Evolutionary conservation across 225 moss, liverwort and hornwort genomes (phyloP).

Genomic region (Bryoerythrophyllum caledonicum): DNA sequence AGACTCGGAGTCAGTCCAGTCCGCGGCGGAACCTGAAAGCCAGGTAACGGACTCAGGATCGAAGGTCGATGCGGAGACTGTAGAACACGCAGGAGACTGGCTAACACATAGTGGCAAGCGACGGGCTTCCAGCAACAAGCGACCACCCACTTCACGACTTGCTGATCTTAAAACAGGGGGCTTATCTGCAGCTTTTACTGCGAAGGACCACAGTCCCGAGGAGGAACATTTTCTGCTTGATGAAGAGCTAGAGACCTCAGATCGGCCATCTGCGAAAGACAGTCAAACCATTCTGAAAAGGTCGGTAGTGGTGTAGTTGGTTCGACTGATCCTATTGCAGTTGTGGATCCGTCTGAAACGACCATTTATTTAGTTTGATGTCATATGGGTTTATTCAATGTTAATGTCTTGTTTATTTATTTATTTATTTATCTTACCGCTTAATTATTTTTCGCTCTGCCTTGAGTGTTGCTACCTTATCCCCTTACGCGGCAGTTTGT

Average conservation of each 20-base stretch:
- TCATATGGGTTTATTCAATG: slow-evolving; percentile 10
- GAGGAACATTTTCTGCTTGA: slow-evolving; percentile 90
- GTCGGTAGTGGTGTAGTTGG: slow-evolving; percentile 32
- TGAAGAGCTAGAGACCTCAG: slow-evolving; percentile 88
- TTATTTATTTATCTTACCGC: background rate
- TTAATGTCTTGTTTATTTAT: background rate
- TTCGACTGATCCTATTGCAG: slow-evolving; percentile 16
- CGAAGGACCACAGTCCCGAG: slow-evolving; percentile 53
- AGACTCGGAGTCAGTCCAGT: slow-evolving; percentile 28
- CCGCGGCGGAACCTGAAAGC: slow-evolving; percentile 41
- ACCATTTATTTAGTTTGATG: slow-evolving; percentile 19
- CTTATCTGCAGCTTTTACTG: slow-evolving; percentile 78
- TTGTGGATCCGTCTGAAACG: slow-evolving; percentile 1
- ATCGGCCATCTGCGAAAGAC: slow-evolving; percentile 57
- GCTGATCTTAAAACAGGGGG: slow-evolving; percentile 73
- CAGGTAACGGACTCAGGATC: slow-evolving; percentile 40
- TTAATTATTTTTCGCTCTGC: background rate
- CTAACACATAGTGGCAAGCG: slow-evolving; percentile 64
- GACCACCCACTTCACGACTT: slow-evolving; percentile 64
- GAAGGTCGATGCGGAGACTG: slow-evolving; percentile 55
- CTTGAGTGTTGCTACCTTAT: background rate
- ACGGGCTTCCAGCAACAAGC: slow-evolving; percentile 71
- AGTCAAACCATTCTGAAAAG: slow-evolving; percentile 43
- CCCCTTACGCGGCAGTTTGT: background rate
- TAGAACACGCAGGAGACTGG: slow-evolving; percentile 82